Evolutionary conservation across 495 filamentous ascomycete species (phyloP).

Genomic region (Penicillium coffeae): DNA sequence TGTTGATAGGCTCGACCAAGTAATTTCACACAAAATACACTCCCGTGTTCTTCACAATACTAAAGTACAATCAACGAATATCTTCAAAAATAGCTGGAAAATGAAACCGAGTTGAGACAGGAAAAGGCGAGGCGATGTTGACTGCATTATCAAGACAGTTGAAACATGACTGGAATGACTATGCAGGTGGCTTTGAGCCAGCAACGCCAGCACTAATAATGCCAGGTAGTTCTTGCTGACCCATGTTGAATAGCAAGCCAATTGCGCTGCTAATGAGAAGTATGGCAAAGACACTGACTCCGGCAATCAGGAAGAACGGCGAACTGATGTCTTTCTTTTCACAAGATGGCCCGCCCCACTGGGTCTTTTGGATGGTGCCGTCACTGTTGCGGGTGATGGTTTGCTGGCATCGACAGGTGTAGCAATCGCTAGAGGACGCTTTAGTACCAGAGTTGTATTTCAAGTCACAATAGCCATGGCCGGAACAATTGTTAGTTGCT

Average conservation of each 20-base stretch:
- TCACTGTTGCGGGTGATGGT: conserved; percentile 46
- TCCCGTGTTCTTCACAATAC: too few species aligned
- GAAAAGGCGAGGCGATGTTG: too few species aligned
- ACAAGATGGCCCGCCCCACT: conserved; percentile 83
- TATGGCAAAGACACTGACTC: conserved; percentile 62
- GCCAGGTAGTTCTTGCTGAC: conserved; percentile 73
- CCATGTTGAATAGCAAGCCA: conserved; percentile 72
- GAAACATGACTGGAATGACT: conserved; percentile 1
- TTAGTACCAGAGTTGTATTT: conserved; percentile 46
- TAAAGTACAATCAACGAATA: too few species aligned
- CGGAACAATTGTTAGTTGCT: conserved; percentile 67
- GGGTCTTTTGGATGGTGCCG: conserved; percentile 44
- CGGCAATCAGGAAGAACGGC: conserved; percentile 78
- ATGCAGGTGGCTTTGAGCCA: conserved; percentile 46
- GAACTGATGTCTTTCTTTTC: conserved; percentile 88
- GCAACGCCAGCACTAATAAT: conserved; percentile 85
- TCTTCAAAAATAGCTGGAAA: too few species aligned
- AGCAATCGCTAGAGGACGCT: conserved; percentile 54
- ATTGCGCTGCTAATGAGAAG: conserved; percentile 61
- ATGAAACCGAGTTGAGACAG: too few species aligned
- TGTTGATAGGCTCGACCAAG: too few species aligned
- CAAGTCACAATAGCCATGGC: conserved; percentile 66
- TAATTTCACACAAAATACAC: too few species aligned
- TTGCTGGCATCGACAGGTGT: conserved; percentile 65
- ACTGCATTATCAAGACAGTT: too few species aligned